A percentile compares a stretch with the other conserved stretches of the same genome.
Evolutionary conservation across 257 asterid genomes (phyloP).

Genomic region (Solanum boliviense): DNA sequence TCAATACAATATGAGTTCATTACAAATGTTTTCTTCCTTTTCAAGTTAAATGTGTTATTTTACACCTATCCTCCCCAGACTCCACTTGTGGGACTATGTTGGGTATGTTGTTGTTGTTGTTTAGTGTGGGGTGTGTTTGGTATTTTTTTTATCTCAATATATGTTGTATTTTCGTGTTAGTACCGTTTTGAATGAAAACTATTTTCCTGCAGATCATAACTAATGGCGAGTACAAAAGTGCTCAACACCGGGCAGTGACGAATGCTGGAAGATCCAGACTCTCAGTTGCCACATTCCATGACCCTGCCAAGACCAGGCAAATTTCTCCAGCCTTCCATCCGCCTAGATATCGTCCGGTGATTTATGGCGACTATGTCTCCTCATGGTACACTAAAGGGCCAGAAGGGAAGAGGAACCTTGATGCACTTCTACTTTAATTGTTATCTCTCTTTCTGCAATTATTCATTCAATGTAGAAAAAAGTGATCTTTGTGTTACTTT

Average conservation of each 20-base stretch:
- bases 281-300: constrained; percentile 89
- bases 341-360: constrained; percentile 49
- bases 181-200: neutral
- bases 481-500: neutral
- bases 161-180: neutral
- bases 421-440: constrained; percentile 46
- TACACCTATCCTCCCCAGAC: neutral
- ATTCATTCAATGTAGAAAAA: neutral
- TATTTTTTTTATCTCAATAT: neutral
- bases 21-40: neutral
- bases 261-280: constrained; percentile 51
- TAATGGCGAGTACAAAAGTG: constrained; percentile 72
- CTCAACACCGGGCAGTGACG: constrained; percentile 73
- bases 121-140: neutral
- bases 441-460: neutral
- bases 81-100: neutral
- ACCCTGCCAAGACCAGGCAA: constrained; percentile 55
- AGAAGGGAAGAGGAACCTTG: constrained; percentile 69
- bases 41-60: neutral
- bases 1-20: too few relatives aligned
- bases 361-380: constrained; percentile 61
- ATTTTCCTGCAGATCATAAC: constrained; percentile 44
- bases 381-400: constrained; percentile 95
- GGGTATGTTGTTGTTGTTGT: neutral
- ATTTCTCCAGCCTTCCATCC: constrained; percentile 48